phyloP scores from a whole-genome alignment of 768 basidiomycete species.

The Baorangia bicolor region DNA sequence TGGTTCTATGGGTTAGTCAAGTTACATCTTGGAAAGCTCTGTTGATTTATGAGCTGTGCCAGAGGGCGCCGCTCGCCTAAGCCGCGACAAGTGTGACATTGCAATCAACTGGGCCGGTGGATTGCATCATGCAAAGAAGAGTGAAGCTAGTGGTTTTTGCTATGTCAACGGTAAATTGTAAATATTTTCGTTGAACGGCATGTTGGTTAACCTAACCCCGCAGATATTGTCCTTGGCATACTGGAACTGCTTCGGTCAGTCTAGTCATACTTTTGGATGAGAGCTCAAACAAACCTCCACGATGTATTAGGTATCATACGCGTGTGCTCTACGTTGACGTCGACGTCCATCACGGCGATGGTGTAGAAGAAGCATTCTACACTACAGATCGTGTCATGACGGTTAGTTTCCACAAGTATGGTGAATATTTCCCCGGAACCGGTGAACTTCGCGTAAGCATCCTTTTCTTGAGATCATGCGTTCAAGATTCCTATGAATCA shows the following conservation, averaged over 20 bases:
- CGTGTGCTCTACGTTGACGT: constrained; percentile 98
- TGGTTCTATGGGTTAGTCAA: constrained; percentile 89
- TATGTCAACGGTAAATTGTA: constrained; percentile 82
- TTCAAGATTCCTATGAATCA: constrained; percentile 10
- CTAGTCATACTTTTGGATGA: background rate
- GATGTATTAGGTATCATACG: constrained; percentile 69
- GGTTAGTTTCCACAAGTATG: constrained; percentile 96
- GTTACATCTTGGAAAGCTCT: background rate
- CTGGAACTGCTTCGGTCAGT: constrained; percentile 83
- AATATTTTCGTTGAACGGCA: background rate
- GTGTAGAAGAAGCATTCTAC: constrained; percentile 99
- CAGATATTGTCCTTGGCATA: constrained; percentile 97
- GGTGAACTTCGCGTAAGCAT: constrained; percentile 84
- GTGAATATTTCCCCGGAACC: constrained; percentile 98
- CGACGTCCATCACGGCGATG: constrained; percentile 98
- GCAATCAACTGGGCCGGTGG: constrained; percentile 99
- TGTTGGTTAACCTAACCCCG: background rate
- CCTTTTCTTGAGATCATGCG: background rate
- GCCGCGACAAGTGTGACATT: constrained; percentile 97
- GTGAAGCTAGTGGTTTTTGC: constrained; percentile 98
- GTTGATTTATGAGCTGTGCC: constrained; percentile 7
- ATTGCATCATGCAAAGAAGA: constrained; percentile 98
- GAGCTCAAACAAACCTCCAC: background rate
- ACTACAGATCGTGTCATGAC: constrained; percentile 99
- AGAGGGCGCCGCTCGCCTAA: constrained; percentile 97